These are phyloP conservation scores for Capsicum baccatum DNA, from an alignment of 257 asterid genomes.

Conservation along the genomic window DNA sequence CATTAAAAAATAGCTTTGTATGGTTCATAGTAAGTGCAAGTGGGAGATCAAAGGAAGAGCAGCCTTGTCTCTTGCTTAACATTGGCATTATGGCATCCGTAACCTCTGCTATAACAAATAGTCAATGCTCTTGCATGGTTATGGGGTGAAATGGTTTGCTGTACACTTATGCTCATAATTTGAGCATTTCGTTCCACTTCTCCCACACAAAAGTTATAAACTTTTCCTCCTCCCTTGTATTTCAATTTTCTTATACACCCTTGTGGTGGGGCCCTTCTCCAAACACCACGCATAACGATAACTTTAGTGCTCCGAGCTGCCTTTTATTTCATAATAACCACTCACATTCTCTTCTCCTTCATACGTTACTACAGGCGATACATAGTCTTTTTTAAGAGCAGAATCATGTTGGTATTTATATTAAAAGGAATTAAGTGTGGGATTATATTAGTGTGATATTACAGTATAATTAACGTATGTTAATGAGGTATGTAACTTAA, in stretches of 20 bases:
- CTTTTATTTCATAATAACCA: too few species aligned
- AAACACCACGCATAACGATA: too few species aligned
- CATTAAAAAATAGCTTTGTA: background rate
- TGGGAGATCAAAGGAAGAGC: constrained; percentile 30
- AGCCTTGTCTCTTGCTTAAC: constrained; percentile 38
- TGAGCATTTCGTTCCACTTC: constrained; percentile 28
- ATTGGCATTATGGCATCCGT: constrained; percentile 35
- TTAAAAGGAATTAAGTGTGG: too few species aligned
- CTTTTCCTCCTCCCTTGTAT: background rate
- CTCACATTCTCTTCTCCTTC: too few species aligned
- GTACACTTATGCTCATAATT: constrained; percentile 13
- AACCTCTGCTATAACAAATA: constrained; percentile 36
- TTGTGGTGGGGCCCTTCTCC: background rate
- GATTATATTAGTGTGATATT: too few species aligned
- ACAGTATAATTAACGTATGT: too few species aligned
- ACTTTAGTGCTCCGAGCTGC: too few species aligned
- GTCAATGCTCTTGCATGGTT: constrained; percentile 27
- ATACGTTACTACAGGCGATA: too few species aligned
- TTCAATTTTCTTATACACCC: background rate
- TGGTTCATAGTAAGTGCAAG: background rate
- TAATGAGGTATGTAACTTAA: too few species aligned
- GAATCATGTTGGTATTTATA: too few species aligned
- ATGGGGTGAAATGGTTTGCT: constrained; percentile 34
- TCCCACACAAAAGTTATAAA: constrained; percentile 28
- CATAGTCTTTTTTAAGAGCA: too few species aligned